Evolutionary conservation across 371 early-diverging fungal genomes (phyloP), one percentile per base, ranked within the genome.

Genomic region (Lichtheimia corymbifera): DNA sequence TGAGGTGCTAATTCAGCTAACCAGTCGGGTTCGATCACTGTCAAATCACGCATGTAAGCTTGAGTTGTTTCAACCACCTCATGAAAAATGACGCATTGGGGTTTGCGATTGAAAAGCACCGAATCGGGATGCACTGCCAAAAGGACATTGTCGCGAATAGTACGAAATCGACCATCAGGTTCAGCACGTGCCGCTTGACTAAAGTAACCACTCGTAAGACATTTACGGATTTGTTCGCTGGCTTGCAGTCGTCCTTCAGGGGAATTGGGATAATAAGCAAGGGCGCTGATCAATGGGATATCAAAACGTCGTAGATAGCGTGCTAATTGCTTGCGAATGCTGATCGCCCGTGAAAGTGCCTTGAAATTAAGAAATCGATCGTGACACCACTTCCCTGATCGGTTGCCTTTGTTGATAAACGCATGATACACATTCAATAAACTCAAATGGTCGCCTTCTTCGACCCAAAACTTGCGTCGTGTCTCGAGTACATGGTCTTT

Each of bases 381-480:
- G 28, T 84, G 82, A 64, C 93, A 93, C 93, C 93, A 94, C 60
- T 83, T 82, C 4, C 85, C 80, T 5, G 88, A 85, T 50, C 78
- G 84, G 47, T 84, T 83, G 1, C 84, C 83, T 13, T 77, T 73
- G 9, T 78, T 77, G 13, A 88, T 64, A 65, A 91, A 94, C 0
- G 92, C 92, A 63, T 83, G 83, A 72, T 88, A 94, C 0, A 92
- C 93, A 63, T 92, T 92, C 18, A 94, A 64, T 25, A 88, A 77
- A 4, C 91, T 88, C 5, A 94, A 68, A 67, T 89, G 92, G 58
- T 95, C 94, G 3, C 93, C 94, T 66, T 94, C 93, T 62, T 90
- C 83, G 0, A 88, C 92, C 59, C 90, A 83, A 64, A 94, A 93
- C 71, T 86, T 89, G 50, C 83, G 79, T 49, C 89, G 73, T 52